phyloP scores from a whole-genome alignment of 495 filamentous ascomycete genomes.

The Clavariopsis aquatica region DNA sequence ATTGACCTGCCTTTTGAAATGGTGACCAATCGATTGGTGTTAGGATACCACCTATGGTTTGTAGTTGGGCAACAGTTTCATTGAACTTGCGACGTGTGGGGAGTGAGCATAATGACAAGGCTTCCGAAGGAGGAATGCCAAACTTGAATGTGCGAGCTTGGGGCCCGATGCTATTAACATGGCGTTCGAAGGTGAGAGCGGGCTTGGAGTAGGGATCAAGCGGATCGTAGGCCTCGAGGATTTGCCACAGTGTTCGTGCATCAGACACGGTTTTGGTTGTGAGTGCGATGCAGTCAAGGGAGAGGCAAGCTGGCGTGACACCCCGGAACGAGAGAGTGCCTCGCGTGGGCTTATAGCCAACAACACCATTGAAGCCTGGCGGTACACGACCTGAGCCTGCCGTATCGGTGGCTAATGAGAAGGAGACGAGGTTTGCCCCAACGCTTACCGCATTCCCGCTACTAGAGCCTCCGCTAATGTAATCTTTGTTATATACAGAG shows the following conservation, averaged over 20 bases:
- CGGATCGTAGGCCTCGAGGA: constrained; percentile 55
- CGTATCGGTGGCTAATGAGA: constrained; percentile 66
- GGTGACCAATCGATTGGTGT: constrained; percentile 54
- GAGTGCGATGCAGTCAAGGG: constrained; percentile 63
- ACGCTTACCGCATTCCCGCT: constrained; percentile 62
- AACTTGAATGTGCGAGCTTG: constrained; percentile 54
- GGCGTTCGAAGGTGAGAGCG: constrained; percentile 47
- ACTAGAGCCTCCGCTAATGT: constrained; percentile 66
- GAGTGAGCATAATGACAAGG: constrained; percentile 52
- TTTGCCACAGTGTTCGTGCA: constrained; percentile 57
- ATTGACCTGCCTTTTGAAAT: constrained; percentile 57
- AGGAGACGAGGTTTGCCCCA: constrained; percentile 58
- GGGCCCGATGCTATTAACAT: constrained; percentile 54
- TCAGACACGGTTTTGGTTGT: constrained; percentile 56
- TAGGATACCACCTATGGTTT: constrained; percentile 52
- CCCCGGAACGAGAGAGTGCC: constrained; percentile 61
- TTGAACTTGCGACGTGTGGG: constrained; percentile 51
- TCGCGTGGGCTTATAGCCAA: constrained; percentile 70
- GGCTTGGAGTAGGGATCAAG: constrained; percentile 60
- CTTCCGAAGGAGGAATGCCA: constrained; percentile 52
- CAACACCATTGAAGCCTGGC: constrained; percentile 62
- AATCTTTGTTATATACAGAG: constrained; percentile 55
- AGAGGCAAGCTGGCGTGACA: constrained; percentile 62
- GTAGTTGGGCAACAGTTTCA: constrained; percentile 48
- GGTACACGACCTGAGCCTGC: constrained; percentile 67